Base-by-base conservation (phyloP, 331 rosid species). In the Pyrus hybrid region DNA sequence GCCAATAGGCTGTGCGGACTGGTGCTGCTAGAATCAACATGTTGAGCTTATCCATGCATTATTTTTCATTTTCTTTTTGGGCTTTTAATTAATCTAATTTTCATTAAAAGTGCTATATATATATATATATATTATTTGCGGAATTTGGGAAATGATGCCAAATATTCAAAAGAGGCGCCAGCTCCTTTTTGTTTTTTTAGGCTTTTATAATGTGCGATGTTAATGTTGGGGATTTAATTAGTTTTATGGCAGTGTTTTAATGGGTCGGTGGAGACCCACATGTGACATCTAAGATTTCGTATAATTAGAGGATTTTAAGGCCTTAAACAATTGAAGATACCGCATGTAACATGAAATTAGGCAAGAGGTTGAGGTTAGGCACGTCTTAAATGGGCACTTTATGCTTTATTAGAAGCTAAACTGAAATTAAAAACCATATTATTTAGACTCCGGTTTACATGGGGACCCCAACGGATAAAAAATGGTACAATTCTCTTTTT, bases 71-170 rank as follows among this genome's bases (percentile, higher is more conserved):
- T 60, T 17, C 49, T 43, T 43, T 43, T 43, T 43, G 14, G 49
- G 49, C 16, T 43, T 43, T 43, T 43, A 43, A 3, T 3, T 4
- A 25, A 32, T 30, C 65, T 14, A 26, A 11, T n/a, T 56, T 60
- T 61, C 33, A 10, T 65, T 41, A 22, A 12, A 21, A 47, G 11
- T 13, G 49, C 37, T 67, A 67, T 37, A 37, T 37, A n/a, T n/a
- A n/a, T n/a, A 2, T 37, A 35, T 26, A 26, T 26, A 2, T 37
- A 35, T 73, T 81, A 71, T 78, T 81, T 75, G 45, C 3, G 58
- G 67, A 68, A 69, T 77, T 81, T 90, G 85, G 96, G 96, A 87
- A 90, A 84, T 88, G 92, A 85, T 80, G 93, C 90, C 75, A 80
- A 86, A 70, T 79, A 78, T 87, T 84, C 84, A 84, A 87, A 77